These are phyloP conservation scores for Phaeosphaeriaceae sp. DNA, from an alignment of 2,329 filamentous ascomycete genomes.

Conservation along the genomic window DNA sequence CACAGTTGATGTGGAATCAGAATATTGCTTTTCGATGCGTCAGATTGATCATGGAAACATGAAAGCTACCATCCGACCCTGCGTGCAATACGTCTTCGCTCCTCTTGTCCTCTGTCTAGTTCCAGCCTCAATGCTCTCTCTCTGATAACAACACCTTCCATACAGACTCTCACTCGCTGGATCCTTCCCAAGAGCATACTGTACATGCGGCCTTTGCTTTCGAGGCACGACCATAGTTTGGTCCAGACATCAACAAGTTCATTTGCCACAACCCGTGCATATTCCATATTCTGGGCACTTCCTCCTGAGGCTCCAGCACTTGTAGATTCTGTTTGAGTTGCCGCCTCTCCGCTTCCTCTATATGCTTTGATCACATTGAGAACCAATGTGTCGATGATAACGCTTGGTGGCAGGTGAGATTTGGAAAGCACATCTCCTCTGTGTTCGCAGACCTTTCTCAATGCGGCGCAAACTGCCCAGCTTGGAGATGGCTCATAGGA, in stretches of 20 bases:
- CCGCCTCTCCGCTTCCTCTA: neutral
- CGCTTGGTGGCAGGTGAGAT: slow-evolving; percentile 9
- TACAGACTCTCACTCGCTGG: slow-evolving; percentile 37
- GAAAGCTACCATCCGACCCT: slow-evolving; percentile 27
- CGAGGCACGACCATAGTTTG: slow-evolving; percentile 40
- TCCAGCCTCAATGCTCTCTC: slow-evolving; percentile 38
- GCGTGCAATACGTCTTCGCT: slow-evolving; percentile 35
- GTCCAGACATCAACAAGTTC: slow-evolving; percentile 44
- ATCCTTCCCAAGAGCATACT: slow-evolving; percentile 37
- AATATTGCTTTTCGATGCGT: neutral
- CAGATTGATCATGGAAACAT: neutral
- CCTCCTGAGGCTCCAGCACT: neutral
- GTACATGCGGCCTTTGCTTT: slow-evolving; percentile 33
- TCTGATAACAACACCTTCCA: slow-evolving; percentile 35
- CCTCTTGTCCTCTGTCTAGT: slow-evolving; percentile 40
- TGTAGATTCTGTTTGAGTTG: neutral
- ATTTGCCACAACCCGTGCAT: slow-evolving; percentile 2
- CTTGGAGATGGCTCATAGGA: slow-evolving; percentile 5
- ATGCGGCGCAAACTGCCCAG: slow-evolving; percentile 45
- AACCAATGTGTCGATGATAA: slow-evolving; percentile 39
- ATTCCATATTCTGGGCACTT: neutral
- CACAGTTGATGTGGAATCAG: neutral
- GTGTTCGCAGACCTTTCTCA: slow-evolving; percentile 38
- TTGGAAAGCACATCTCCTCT: slow-evolving; percentile 23
- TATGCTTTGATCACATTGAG: slow-evolving; percentile 35